Conservation (phyloP, 2,329 filamentous ascomycete genomes). For the Fusarium chaquense region DNA sequence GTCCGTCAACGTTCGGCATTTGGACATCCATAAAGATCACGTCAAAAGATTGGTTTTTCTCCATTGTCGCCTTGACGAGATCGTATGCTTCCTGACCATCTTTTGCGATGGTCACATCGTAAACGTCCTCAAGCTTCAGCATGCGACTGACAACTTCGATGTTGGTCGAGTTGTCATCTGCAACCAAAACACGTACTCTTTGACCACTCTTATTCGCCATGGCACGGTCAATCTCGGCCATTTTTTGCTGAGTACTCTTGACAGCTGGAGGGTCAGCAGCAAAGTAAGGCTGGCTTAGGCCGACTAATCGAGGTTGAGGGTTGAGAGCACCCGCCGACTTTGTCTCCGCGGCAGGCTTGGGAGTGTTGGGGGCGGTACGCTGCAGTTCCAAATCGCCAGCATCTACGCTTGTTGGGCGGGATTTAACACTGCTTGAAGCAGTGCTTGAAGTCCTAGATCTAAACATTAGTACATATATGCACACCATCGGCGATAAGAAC, state of each 20-base stretch:
- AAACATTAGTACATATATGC: constrained; percentile 24
- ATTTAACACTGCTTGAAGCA: constrained; percentile 65
- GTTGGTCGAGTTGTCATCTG: constrained; percentile 75
- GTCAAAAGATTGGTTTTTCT: constrained; percentile 77
- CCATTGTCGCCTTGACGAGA: constrained; percentile 85
- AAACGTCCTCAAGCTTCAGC: constrained; percentile 82
- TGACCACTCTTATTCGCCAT: constrained; percentile 70
- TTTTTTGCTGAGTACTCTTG: constrained; percentile 66
- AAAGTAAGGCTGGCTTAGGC: constrained; percentile 87
- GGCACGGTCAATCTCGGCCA: constrained; percentile 73
- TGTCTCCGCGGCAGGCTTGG: constrained; percentile 46
- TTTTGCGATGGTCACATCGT: constrained; percentile 88
- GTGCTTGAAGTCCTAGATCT: constrained; percentile 62
- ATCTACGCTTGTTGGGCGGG: constrained; percentile 61
- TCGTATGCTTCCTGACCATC: constrained; percentile 90
- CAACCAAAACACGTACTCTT: constrained; percentile 85
- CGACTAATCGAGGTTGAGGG: constrained; percentile 81
- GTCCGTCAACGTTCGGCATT: constrained; percentile 92
- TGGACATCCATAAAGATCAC: constrained; percentile 97
- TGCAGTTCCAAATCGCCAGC: constrained; percentile 56
- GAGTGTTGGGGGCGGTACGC: constrained; percentile 45
- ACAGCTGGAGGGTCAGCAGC: constrained; percentile 56
- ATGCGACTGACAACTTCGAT: constrained; percentile 70
- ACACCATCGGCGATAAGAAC: neutral
- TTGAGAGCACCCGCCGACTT: constrained; percentile 63